Percentiles rank a stretch among this genome's conserved stretches.
These are phyloP conservation scores for Saccharomycopsis lassenensis DNA, from an alignment of 805 yeast species.

Conservation along the genomic window DNA sequence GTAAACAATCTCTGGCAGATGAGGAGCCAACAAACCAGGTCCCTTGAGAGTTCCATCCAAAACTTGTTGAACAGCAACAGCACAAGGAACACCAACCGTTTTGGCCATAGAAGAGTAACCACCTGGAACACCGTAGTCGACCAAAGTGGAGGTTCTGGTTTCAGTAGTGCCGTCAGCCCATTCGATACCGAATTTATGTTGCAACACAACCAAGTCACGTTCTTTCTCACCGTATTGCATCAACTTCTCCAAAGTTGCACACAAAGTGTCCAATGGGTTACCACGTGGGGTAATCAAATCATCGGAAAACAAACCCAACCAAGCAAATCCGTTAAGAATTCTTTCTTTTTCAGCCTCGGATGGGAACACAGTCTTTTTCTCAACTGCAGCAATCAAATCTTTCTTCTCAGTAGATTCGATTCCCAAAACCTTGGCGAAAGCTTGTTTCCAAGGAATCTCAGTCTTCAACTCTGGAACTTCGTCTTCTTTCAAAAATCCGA, in stretches of 20 bases:
- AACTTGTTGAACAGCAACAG: slow-evolving; percentile 83
- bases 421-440: slow-evolving; percentile 64
- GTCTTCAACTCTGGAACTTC: slow-evolving; percentile 46
- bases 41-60: slow-evolving; percentile 66
- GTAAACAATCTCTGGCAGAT: slow-evolving; percentile 78
- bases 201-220: slow-evolving; percentile 89
- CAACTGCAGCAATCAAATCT: slow-evolving; percentile 69
- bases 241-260: slow-evolving; percentile 90
- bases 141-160: slow-evolving; percentile 89
- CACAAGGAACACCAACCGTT: slow-evolving; percentile 96
- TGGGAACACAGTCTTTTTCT: slow-evolving; percentile 70
- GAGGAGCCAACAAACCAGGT: slow-evolving; percentile 89
- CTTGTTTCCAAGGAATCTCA: slow-evolving; percentile 78
- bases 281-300: slow-evolving; percentile 75
- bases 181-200: slow-evolving; percentile 96
- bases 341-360: slow-evolving; percentile 73
- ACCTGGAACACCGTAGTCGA: slow-evolving; percentile 85
- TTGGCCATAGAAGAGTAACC: slow-evolving; percentile 98
- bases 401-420: slow-evolving; percentile 57
- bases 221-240: slow-evolving; percentile 95
- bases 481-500: slow-evolving; percentile 83
- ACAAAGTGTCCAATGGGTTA: slow-evolving; percentile 89
- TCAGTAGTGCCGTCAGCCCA: slow-evolving; percentile 90
- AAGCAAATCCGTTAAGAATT: slow-evolving; percentile 77
- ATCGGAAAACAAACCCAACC: slow-evolving; percentile 89